These are phyloP conservation scores for Hypoxylon sp. DNA, from an alignment of 2,329 filamentous ascomycete species.

Conservation along the genomic window DNA sequence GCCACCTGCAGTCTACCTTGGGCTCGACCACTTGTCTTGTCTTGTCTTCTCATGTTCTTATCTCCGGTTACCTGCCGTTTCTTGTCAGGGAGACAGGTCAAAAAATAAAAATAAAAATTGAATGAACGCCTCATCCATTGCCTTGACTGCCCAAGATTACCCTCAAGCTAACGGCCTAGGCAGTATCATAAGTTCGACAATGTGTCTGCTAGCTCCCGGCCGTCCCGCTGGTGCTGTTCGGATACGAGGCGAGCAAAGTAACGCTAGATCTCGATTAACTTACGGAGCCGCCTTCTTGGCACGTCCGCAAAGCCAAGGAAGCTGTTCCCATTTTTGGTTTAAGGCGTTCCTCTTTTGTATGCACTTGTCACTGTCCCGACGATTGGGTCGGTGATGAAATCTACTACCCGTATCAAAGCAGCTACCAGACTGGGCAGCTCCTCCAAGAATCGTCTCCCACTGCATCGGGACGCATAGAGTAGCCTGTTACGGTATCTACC, in stretches of 20 bases:
- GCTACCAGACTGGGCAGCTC: too few species aligned
- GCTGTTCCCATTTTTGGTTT: neutral
- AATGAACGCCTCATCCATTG: neutral
- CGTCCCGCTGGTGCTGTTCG: constrained; percentile 6
- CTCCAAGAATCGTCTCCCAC: constrained; percentile 1
- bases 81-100: neutral
- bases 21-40: neutral
- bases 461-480: constrained; percentile 7
- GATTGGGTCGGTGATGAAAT: constrained; percentile 7
- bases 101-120: neutral
- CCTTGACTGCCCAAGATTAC: neutral
- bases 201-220: neutral
- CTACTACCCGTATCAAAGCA: neutral
- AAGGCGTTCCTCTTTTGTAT: constrained; percentile 11
- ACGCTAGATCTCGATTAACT: constrained; percentile 26
- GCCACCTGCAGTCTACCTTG: neutral
- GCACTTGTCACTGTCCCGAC: neutral
- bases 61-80: neutral
- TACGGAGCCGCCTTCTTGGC: constrained; percentile 30
- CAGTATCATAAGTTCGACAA: neutral
- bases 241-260: constrained; percentile 24
- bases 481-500: neutral
- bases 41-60: neutral
- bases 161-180: neutral
- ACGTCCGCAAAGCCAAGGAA: constrained; percentile 9